Percentiles rank a stretch among this genome's conserved stretches.
These are phyloP conservation scores for Beauveria caledonica DNA, from an alignment of 2,329 filamentous ascomycete genomes.

Conservation along the genomic window DNA sequence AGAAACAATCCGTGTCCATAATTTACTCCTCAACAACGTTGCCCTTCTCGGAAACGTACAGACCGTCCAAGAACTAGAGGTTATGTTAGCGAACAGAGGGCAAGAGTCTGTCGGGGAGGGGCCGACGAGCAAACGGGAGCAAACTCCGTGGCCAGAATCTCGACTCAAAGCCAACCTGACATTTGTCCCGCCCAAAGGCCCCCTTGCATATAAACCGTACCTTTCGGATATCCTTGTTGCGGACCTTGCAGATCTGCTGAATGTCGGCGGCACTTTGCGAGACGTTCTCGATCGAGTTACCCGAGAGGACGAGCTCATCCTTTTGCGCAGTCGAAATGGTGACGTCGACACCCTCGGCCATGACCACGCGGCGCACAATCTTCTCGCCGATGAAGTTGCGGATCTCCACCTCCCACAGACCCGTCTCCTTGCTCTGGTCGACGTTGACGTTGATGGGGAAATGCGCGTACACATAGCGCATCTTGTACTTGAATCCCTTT, in stretches of 20 bases:
- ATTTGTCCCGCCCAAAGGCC: neutral
- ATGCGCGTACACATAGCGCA: slow-evolving; percentile 99
- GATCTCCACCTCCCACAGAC: slow-evolving; percentile 88
- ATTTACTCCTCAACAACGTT: slow-evolving; percentile 73
- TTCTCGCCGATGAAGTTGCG: slow-evolving; percentile 99
- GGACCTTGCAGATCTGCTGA: slow-evolving; percentile 98
- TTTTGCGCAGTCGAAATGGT: slow-evolving; percentile 87
- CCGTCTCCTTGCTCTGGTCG: slow-evolving; percentile 90
- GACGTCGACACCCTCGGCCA: slow-evolving; percentile 86
- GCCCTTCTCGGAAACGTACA: slow-evolving; percentile 98
- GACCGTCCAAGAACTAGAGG: slow-evolving; percentile 91
- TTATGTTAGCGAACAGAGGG: slow-evolving; percentile 17
- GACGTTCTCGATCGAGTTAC: slow-evolving; percentile 95
- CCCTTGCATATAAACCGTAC: slow-evolving; percentile 32
- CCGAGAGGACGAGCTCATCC: slow-evolving; percentile 89
- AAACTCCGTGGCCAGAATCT: neutral
- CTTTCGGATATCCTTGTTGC: slow-evolving; percentile 99
- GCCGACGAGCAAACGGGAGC: neutral
- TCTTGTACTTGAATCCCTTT: slow-evolving; percentile 99
- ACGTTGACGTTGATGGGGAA: slow-evolving; percentile 99
- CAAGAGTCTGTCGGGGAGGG: neutral
- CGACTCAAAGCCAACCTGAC: neutral
- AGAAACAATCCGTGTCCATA: slow-evolving; percentile 37
- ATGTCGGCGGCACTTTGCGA: slow-evolving; percentile 98
- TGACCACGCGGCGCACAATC: slow-evolving; percentile 86